These are phyloP conservation scores for Diaporthe eres DNA, from an alignment of 2,329 filamentous ascomycete species.

Conservation along the genomic window DNA sequence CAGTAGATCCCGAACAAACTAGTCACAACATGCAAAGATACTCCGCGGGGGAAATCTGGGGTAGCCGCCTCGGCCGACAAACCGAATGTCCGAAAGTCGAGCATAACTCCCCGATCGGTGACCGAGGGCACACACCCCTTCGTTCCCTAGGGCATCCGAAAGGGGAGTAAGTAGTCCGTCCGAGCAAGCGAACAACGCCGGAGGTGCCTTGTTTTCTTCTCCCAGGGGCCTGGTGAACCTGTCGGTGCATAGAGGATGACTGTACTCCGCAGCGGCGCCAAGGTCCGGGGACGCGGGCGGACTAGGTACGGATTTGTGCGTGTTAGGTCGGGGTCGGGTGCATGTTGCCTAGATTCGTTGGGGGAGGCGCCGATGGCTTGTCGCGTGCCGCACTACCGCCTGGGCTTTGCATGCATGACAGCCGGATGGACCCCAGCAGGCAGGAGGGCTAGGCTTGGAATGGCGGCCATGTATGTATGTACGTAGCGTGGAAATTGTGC, in stretches of 20 bases:
- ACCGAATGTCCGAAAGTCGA: slow-evolving; percentile 27
- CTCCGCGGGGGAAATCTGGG: slow-evolving; percentile 23
- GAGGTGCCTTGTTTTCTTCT: not conserved
- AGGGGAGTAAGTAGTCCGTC: not conserved
- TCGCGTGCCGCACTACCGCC: slow-evolving; percentile 3
- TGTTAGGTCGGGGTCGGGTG: slow-evolving; percentile 5
- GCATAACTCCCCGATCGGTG: slow-evolving; percentile 21
- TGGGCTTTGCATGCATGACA: slow-evolving; percentile 12
- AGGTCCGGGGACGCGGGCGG: slow-evolving; percentile 17
- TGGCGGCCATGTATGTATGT: not conserved
- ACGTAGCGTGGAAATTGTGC: not conserved
- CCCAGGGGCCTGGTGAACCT: not conserved
- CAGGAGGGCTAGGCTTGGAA: not conserved
- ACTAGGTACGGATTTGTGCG: not conserved
- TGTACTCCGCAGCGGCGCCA: slow-evolving; percentile 28
- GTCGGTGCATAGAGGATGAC: slow-evolving; percentile 13
- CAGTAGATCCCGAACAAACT: slow-evolving; percentile 11
- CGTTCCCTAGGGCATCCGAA: not conserved
- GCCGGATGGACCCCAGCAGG: not conserved
- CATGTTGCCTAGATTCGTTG: slow-evolving; percentile 25
- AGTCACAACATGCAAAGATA: not conserved
- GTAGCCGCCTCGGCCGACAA: slow-evolving; percentile 17
- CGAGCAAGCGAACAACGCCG: not conserved
- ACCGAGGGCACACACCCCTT: slow-evolving; percentile 10
- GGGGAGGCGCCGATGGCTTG: not conserved